phyloP scores from a whole-genome alignment of 2,329 filamentous ascomycete genomes.

The Stachybotrys chlorohalonatus region DNA sequence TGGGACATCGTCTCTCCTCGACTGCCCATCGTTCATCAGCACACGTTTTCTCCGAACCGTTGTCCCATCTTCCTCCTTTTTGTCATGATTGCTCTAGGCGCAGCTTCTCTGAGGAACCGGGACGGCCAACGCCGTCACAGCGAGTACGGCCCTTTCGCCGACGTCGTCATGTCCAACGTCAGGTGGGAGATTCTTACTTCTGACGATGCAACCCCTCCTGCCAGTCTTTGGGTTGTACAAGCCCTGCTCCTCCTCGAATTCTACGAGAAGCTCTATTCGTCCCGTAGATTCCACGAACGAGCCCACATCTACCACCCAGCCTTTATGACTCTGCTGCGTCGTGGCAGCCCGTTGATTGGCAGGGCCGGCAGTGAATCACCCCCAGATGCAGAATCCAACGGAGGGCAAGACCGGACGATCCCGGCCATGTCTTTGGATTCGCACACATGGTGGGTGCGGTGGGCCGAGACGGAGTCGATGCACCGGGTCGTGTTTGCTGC shows the following conservation, averaged over 20 bases:
- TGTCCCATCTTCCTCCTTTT: constrained; percentile 70
- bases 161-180: constrained; percentile 60
- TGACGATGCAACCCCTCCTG: constrained; percentile 72
- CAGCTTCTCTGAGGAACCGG: constrained; percentile 63
- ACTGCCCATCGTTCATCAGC: constrained; percentile 78
- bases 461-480: constrained; percentile 85
- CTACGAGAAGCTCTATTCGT: constrained; percentile 89
- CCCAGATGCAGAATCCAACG: constrained; percentile 50
- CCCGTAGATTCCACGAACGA: constrained; percentile 71
- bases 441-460: constrained; percentile 66
- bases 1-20: constrained; percentile 83
- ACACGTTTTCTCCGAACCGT: constrained; percentile 74
- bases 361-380: constrained; percentile 71
- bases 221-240: constrained; percentile 83
- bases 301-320: constrained; percentile 86
- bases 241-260: constrained; percentile 74
- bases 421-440: constrained; percentile 25
- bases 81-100: constrained; percentile 77
- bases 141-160: constrained; percentile 38
- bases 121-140: constrained; percentile 42
- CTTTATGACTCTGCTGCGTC: constrained; percentile 73
- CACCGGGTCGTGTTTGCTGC: constrained; percentile 79
- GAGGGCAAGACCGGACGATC: constrained; percentile 28
- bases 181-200: constrained; percentile 80
- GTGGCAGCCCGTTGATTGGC: constrained; percentile 79